Conservation (phyloP, 2,329 filamentous ascomycete species). For the Neonectria neomacrospora region DNA sequence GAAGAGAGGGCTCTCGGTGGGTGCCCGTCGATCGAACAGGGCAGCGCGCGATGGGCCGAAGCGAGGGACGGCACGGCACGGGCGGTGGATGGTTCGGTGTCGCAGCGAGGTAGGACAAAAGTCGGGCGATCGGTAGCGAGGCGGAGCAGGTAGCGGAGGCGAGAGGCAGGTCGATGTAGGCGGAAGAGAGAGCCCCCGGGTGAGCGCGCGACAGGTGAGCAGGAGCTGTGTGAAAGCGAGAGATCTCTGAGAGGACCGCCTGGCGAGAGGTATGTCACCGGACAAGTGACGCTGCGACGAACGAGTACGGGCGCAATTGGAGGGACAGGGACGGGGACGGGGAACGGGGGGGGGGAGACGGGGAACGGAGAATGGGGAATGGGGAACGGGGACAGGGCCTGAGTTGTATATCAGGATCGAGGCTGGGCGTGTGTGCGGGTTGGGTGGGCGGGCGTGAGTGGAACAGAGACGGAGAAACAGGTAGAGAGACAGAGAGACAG, state of each 20-base stretch:
- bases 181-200: not conserved
- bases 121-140: conserved; percentile 24
- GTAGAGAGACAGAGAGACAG: not conserved
- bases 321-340: conserved; percentile 34
- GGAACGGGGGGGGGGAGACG: conserved; percentile 28
- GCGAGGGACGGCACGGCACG: conserved; percentile 13
- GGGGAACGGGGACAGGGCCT: conserved; percentile 41
- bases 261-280: conserved; percentile 28
- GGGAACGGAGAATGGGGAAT: conserved; percentile 36
- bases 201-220: conserved; percentile 19
- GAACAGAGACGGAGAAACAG: conserved; percentile 22
- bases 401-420: conserved; percentile 46
- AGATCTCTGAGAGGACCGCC: conserved; percentile 14
- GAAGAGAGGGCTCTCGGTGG: not conserved
- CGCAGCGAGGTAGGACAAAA: conserved; percentile 23
- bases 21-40: conserved; percentile 3
- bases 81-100: conserved; percentile 24
- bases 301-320: conserved; percentile 43
- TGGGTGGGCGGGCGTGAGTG: conserved; percentile 40
- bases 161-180: not conserved
- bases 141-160: conserved; percentile 27
- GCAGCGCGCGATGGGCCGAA: conserved; percentile 25
- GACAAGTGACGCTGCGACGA: conserved; percentile 36
- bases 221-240: conserved; percentile 22
- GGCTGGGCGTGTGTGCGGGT: conserved; percentile 40